Conservation (phyloP, 1,139 yeast genomes). For the Suhomyces guaymorum region DNA sequence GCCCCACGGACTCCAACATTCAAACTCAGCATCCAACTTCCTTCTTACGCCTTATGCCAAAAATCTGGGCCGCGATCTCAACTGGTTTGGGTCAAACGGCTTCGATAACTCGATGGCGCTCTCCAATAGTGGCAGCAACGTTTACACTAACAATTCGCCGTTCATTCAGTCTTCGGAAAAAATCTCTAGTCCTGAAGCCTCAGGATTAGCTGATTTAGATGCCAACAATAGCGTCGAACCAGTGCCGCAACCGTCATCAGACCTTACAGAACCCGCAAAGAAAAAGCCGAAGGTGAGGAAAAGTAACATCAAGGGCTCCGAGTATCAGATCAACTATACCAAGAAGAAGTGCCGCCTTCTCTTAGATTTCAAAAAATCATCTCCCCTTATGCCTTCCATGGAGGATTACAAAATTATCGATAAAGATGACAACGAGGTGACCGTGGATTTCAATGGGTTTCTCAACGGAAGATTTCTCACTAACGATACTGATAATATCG, state of each 20-base stretch:
- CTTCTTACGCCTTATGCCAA: slow-evolving; percentile 5
- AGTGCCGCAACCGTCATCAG: neutral
- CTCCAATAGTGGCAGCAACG: neutral
- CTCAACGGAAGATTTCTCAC: slow-evolving; percentile 46
- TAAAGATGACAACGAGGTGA: slow-evolving; percentile 24
- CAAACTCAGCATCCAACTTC: slow-evolving; percentile 12
- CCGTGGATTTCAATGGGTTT: slow-evolving; percentile 38
- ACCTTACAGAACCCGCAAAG: slow-evolving; percentile 8
- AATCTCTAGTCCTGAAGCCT: slow-evolving; percentile 7
- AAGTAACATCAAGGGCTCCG: slow-evolving; percentile 13
- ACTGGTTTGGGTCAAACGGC: slow-evolving; percentile 8
- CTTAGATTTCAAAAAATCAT: slow-evolving; percentile 31
- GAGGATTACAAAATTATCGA: slow-evolving; percentile 34
- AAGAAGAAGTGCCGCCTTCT: slow-evolving; percentile 20
- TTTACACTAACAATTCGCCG: slow-evolving; percentile 4
- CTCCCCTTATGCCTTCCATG: slow-evolving; percentile 12
- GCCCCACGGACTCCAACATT: slow-evolving; percentile 5
- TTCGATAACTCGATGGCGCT: slow-evolving; percentile 8
- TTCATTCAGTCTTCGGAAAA: slow-evolving; percentile 7
- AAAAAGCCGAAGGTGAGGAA: slow-evolving; percentile 9
- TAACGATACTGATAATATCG: slow-evolving; percentile 44
- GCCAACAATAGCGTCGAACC: neutral
- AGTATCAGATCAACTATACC: slow-evolving; percentile 11
- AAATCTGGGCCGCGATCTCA: slow-evolving; percentile 9
- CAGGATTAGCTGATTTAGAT: slow-evolving; percentile 1